Evolutionary conservation across 2,329 filamentous ascomycete genomes (phyloP).

Genomic region (Plectosphaerella cucumerina): DNA sequence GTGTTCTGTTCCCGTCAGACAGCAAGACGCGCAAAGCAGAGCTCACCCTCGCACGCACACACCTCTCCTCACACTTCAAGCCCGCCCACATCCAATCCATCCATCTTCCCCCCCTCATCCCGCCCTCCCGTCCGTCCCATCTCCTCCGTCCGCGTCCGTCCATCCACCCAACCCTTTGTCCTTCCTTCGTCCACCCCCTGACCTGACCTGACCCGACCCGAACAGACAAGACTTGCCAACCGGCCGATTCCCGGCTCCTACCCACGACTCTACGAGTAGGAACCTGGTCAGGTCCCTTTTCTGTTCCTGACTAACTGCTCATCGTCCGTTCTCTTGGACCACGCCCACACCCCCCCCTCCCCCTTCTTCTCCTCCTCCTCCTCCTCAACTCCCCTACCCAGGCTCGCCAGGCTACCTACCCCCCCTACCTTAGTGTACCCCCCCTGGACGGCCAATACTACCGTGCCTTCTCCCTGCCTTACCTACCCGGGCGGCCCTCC

Average conservation of each 20-base stretch:
- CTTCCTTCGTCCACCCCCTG: background rate
- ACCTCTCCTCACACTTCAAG: background rate
- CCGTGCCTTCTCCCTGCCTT: background rate
- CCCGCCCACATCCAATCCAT: slow-evolving; percentile 2
- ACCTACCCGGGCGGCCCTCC: background rate
- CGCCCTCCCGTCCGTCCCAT: background rate
- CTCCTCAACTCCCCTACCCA: slow-evolving; percentile 2
- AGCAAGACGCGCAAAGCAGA: background rate
- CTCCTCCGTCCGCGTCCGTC: background rate
- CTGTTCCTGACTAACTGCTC: too few relatives aligned
- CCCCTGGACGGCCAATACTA: slow-evolving; percentile 2
- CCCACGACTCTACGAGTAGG: slow-evolving; percentile 3
- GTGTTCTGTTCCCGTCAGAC: background rate
- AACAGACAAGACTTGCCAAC: background rate
- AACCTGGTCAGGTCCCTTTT: slow-evolving; percentile 4
- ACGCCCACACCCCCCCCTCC: background rate
- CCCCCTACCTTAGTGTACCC: slow-evolving; percentile 3
- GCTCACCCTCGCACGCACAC: background rate
- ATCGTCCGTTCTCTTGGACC: too few relatives aligned
- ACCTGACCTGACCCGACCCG: background rate
- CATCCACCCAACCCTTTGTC: background rate
- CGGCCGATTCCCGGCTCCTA: background rate
- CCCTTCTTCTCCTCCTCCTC: slow-evolving; percentile 5
- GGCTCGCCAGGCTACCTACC: slow-evolving; percentile 5
- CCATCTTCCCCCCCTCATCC: slow-evolving; percentile 1